Base-by-base conservation (phyloP, 2,329 filamentous ascomycete genomes). In the Penicillium verrucosum region DNA sequence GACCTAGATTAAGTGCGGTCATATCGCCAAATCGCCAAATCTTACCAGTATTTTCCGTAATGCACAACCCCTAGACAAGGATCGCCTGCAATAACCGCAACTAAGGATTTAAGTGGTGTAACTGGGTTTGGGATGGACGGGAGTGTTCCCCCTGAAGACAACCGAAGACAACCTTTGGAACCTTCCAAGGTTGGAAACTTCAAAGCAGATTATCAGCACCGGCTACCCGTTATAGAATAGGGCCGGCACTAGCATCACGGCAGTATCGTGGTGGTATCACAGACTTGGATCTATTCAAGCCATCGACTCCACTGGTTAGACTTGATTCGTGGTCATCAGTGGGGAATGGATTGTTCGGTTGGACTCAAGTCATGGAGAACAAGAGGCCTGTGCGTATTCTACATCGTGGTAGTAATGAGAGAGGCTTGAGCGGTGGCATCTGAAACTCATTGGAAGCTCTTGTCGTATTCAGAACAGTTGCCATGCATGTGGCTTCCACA, bases 401-500 rank as follows among this genome's bases (percentile, higher is more conserved):
- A 41, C 23, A 27, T 36, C 9, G 30, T 32, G 6, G 5, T 14
- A 18, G 14, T 11, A 23, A 16, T 3, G n/a, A 27, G 40, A 27
- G 40, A 43, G 52, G 52, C 38, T 48, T 50, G 30, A 50, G 44
- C 44, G 44, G 44, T 32, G 34, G 42, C 34, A 54, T 37, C 14
- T 47, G 21, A 18, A 54, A 32, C 18, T 7, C 14, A 47, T 27
- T 37, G 16, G 34, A 37, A 21, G 21, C 12, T 38, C 10, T 18
- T 18, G 10, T 49, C 30, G 52, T 50, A 36, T 54, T 37, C 37
- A 40, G 37, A 37, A 47, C 21, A 42, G 8, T 41, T 23, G 43
- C 7, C 29, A 21, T 32, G 43, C 43, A 43, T 10, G 25, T 36
- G 16, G 43, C 29, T 50, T 42, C 45, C 45, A 50, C 52, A 54